These are phyloP conservation scores for Scleroderma bovista DNA, from an alignment of 768 basidiomycete genomes.

Conservation along the genomic window DNA sequence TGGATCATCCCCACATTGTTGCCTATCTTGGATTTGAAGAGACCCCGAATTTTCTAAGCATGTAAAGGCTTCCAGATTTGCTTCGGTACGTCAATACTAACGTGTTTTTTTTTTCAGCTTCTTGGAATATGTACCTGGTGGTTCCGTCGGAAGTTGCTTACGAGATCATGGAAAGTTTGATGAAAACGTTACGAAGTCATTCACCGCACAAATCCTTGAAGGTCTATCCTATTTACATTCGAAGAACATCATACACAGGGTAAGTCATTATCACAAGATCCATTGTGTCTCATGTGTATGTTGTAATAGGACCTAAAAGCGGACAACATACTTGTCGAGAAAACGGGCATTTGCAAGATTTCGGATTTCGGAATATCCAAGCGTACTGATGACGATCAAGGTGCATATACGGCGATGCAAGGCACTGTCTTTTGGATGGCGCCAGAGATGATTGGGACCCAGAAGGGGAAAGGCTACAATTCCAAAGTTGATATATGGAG, in stretches of 20 bases:
- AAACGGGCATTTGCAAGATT: slow-evolving; percentile 90
- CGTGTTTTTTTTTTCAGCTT: slow-evolving; percentile 67
- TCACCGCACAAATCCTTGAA: slow-evolving; percentile 85
- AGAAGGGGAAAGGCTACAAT: slow-evolving; percentile 82
- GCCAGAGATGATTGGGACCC: slow-evolving; percentile 85
- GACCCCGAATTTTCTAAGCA: slow-evolving; percentile 82
- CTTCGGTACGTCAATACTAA: neutral
- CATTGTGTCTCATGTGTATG: slow-evolving; percentile 4
- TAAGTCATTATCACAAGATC: slow-evolving; percentile 27
- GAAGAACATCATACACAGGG: slow-evolving; percentile 88
- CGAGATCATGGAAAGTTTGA: slow-evolving; percentile 91
- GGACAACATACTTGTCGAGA: slow-evolving; percentile 96
- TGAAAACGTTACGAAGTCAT: slow-evolving; percentile 87
- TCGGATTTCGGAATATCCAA: slow-evolving; percentile 99
- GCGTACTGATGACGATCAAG: slow-evolving; percentile 80
- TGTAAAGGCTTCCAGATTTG: slow-evolving; percentile 49
- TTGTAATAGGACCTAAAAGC: slow-evolving; percentile 82
- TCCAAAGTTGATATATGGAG: slow-evolving; percentile 99
- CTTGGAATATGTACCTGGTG: slow-evolving; percentile 97
- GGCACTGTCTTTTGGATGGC: slow-evolving; percentile 99
- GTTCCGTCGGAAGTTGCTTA: slow-evolving; percentile 86
- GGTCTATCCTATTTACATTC: slow-evolving; percentile 93
- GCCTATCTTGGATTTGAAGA: slow-evolving; percentile 96
- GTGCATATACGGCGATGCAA: slow-evolving; percentile 89
- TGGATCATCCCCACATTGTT: slow-evolving; percentile 97